Conservation (phyloP, 2,329 filamentous ascomycete species). For the Stachybotrys echinatus region DNA sequence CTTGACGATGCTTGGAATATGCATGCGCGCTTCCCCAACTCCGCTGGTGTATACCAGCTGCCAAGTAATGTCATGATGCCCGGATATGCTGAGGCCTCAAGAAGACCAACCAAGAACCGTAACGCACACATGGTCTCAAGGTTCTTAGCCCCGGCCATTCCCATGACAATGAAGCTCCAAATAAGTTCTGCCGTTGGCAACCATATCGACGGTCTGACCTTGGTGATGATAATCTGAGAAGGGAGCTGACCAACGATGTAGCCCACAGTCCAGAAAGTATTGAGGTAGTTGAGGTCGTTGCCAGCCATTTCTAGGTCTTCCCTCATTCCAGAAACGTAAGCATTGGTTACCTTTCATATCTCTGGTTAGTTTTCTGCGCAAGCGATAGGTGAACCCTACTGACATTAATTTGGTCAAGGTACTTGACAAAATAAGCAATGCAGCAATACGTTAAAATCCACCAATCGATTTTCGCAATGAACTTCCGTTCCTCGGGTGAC, state of each 20-base stretch:
- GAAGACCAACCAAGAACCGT: slow-evolving; percentile 34
- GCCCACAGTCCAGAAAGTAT: slow-evolving; percentile 50
- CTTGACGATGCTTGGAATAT: slow-evolving; percentile 32
- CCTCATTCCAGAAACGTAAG: slow-evolving; percentile 37
- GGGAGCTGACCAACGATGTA: slow-evolving; percentile 44
- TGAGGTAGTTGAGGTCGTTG: slow-evolving; percentile 47
- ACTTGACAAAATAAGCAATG: slow-evolving; percentile 30
- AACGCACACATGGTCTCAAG: slow-evolving; percentile 26
- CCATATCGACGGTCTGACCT: slow-evolving; percentile 29
- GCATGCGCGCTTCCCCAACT: slow-evolving; percentile 32
- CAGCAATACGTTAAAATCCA: background rate
- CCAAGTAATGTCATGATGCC: slow-evolving; percentile 30
- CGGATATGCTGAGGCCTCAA: slow-evolving; percentile 28
- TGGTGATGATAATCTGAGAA: slow-evolving; percentile 29
- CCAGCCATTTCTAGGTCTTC: slow-evolving; percentile 44
- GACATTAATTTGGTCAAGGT: slow-evolving; percentile 23
- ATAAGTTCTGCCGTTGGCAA: slow-evolving; percentile 27
- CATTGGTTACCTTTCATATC: slow-evolving; percentile 26
- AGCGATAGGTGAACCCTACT: no score
- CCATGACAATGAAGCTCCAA: slow-evolving; percentile 22
- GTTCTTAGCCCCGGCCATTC: slow-evolving; percentile 28
- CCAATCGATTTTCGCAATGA: slow-evolving; percentile 26
- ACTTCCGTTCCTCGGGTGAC: slow-evolving; percentile 21
- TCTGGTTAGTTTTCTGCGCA: background rate
- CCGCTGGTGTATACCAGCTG: slow-evolving; percentile 33